Percentiles rank a stretch among this genome's conserved stretches.
phyloP scores from a whole-genome alignment of 2,329 filamentous ascomycete species.

The Hypoxylon sp. region DNA sequence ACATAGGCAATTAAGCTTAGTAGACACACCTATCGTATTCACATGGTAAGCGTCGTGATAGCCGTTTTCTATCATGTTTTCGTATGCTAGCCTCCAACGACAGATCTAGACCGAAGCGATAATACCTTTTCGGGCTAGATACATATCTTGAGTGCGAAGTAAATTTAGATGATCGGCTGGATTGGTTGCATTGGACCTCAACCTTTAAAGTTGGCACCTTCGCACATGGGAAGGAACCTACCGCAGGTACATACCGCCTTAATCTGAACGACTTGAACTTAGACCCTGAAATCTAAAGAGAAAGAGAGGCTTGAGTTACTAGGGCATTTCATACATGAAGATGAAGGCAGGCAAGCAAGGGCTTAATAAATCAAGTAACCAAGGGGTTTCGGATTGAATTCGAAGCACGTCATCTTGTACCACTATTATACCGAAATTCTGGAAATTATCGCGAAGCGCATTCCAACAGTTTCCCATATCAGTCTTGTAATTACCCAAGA shows the following conservation, averaged over 20 bases:
- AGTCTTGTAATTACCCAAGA: conserved; percentile 21
- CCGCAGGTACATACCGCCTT: not conserved
- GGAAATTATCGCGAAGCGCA: conserved; percentile 19
- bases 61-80: conserved; percentile 13
- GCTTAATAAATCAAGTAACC: conserved; percentile 5
- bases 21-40: conserved; percentile 12
- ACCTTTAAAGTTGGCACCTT: conserved; percentile 19
- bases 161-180: conserved; percentile 4
- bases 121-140: conserved; percentile 28
- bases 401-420: conserved; percentile 41
- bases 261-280: conserved; percentile 12
- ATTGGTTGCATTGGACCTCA: conserved; percentile 18
- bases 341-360: conserved; percentile 1
- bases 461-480: conserved; percentile 13
- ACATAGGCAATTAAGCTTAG: conserved; percentile 16
- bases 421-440: conserved; percentile 29
- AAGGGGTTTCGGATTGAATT: conserved; percentile 25
- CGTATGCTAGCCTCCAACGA: conserved; percentile 18
- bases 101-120: conserved; percentile 30
- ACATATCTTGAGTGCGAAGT: not conserved
- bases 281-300: conserved; percentile 17
- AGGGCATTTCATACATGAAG: not conserved
- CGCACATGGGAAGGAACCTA: conserved; percentile 16
- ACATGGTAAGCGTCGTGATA: conserved; percentile 2
- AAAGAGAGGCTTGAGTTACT: conserved; percentile 2